A percentile compares a stretch with the other conserved stretches of the same genome.
Evolutionary conservation across 768 basidiomycete species (phyloP).

Genomic region (Kwoniella pini): DNA sequence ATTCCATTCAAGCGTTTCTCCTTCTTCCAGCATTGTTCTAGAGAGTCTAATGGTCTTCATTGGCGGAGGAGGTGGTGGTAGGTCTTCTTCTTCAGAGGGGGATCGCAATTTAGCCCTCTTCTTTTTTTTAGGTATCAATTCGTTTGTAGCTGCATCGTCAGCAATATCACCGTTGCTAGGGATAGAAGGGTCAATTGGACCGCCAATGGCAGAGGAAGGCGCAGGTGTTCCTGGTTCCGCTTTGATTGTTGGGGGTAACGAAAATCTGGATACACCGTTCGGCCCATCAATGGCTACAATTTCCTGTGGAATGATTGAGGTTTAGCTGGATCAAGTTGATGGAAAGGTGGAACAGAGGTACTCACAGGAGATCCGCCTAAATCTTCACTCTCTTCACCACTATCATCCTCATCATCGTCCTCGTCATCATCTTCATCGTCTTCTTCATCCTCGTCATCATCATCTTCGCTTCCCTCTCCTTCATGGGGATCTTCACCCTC

Average conservation of each 20-base stretch:
- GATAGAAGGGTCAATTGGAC: constrained; percentile 13
- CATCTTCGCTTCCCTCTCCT: constrained; percentile 20
- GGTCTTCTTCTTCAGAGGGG: constrained; percentile 33
- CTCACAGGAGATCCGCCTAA: constrained; percentile 31
- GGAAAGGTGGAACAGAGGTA: no score
- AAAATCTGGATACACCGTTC: constrained; percentile 12
- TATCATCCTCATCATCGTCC: constrained; percentile 25
- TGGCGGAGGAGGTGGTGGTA: constrained; percentile 46
- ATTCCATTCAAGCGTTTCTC: constrained; percentile 43
- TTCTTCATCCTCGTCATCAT: constrained; percentile 29
- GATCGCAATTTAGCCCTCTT: constrained; percentile 23
- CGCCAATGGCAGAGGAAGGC: neutral
- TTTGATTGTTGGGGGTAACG: constrained; percentile 17
- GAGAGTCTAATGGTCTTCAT: constrained; percentile 45
- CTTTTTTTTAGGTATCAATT: constrained; percentile 44
- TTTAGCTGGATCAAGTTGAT: neutral
- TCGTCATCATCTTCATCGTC: constrained; percentile 35
- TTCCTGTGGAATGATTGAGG: constrained; percentile 14
- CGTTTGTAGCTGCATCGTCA: constrained; percentile 23
- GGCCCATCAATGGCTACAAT: constrained; percentile 24
- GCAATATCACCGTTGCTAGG: no score
- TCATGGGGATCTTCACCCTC: constrained; percentile 21
- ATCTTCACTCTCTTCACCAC: constrained; percentile 33
- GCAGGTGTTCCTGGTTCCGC: constrained; percentile 12
- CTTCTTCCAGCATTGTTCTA: constrained; percentile 11